These are phyloP conservation scores for Penicillium sp. DNA, from an alignment of 2,329 filamentous ascomycete species.

Conservation along the genomic window DNA sequence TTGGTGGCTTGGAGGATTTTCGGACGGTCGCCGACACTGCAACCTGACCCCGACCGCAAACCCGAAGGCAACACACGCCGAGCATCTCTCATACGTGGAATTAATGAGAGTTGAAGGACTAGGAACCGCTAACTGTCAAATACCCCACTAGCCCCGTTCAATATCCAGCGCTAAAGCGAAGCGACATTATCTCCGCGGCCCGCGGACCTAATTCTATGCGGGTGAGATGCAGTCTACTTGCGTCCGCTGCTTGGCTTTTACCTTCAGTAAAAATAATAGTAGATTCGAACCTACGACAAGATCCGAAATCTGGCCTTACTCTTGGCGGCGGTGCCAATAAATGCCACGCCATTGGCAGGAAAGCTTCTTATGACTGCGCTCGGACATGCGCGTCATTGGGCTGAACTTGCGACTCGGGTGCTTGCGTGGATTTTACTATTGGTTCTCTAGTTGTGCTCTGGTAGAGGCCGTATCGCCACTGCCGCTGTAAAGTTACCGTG, in stretches of 20 bases:
- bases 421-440: constrained; percentile 2
- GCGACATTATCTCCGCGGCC: neutral
- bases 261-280: neutral
- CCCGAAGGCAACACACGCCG: neutral
- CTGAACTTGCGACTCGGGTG: neutral
- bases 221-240: neutral
- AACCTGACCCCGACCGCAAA: neutral
- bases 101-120: no score
- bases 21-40: constrained; percentile 15
- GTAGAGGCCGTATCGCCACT: neutral
- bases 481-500: neutral
- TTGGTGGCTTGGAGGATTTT: constrained; percentile 10
- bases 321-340: constrained; percentile 15
- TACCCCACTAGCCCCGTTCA: neutral
- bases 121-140: neutral
- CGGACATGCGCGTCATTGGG: neutral
- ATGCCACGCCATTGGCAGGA: constrained; percentile 14
- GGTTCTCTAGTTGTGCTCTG: neutral
- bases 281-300: constrained; percentile 5
- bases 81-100: no score
- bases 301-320: neutral
- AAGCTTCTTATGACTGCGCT: constrained; percentile 13
- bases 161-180: neutral
- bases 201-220: neutral
- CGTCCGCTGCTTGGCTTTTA: neutral